Conservation (phyloP, 805 yeast species). For the Sugiyamaella smithiae region DNA sequence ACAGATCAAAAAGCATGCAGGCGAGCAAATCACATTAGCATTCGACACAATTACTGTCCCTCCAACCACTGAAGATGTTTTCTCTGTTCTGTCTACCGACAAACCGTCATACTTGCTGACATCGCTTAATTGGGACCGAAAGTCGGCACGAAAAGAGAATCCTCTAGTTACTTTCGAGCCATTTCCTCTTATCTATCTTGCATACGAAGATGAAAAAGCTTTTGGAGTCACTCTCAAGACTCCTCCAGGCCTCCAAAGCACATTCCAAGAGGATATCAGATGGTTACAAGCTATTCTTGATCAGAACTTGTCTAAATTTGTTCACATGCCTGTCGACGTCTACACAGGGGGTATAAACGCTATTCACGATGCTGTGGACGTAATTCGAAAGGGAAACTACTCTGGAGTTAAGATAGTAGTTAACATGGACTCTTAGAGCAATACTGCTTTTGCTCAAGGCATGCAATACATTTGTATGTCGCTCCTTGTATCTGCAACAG, state of each 20-base stretch:
- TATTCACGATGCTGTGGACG: constrained; percentile 16
- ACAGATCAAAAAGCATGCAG: constrained; percentile 37
- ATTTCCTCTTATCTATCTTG: constrained; percentile 19
- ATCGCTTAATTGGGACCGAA: constrained; percentile 7
- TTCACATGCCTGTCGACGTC: constrained; percentile 18
- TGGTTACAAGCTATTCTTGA: constrained; percentile 5
- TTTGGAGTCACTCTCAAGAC: constrained; percentile 11
- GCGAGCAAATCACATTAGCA: constrained; percentile 25
- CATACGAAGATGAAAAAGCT: constrained; percentile 15
- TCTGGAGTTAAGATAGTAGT: constrained; percentile 21
- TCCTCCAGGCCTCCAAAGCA: constrained; percentile 20
- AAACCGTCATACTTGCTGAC: constrained; percentile 9
- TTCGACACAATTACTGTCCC: constrained; percentile 27
- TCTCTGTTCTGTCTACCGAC: constrained; percentile 16
- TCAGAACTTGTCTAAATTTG: background rate
- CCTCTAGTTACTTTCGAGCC: constrained; percentile 6
- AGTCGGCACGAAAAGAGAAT: constrained; percentile 6
- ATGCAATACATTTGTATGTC: too few species aligned
- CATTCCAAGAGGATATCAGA: constrained; percentile 8
- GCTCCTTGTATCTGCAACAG: too few species aligned
- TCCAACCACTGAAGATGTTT: constrained; percentile 19
- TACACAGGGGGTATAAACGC: constrained; percentile 16
- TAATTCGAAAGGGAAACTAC: constrained; percentile 13
- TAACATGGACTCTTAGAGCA: constrained; percentile 4
- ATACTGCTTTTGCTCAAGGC: too few species aligned